Conservation (phyloP, 2,329 filamentous ascomycete genomes). For the Aspergillus fijiensis region DNA sequence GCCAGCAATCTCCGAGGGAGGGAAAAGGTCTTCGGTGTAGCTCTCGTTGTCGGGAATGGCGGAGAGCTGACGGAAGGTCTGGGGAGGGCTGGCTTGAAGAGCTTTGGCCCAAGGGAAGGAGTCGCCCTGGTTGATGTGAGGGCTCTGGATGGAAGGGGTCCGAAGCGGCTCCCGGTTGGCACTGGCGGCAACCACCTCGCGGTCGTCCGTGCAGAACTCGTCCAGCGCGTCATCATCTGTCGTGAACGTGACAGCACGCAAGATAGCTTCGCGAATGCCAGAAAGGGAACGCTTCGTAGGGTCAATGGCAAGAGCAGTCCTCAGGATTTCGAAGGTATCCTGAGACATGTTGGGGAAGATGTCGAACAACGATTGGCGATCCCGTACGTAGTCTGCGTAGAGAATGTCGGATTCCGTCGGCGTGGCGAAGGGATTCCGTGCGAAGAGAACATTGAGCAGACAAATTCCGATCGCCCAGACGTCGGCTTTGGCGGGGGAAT, state of each 20-base stretch:
- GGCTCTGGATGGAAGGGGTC: slow-evolving; percentile 90
- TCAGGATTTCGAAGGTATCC: slow-evolving; percentile 92
- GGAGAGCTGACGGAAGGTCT: slow-evolving; percentile 77
- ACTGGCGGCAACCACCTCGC: slow-evolving; percentile 70
- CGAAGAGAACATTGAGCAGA: slow-evolving; percentile 93
- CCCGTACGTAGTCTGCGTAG: slow-evolving; percentile 87
- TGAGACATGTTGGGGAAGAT: slow-evolving; percentile 98
- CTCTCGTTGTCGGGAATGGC: slow-evolving; percentile 76
- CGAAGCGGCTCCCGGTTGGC: slow-evolving; percentile 93
- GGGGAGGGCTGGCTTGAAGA: slow-evolving; percentile 71
- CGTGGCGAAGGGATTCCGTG: slow-evolving; percentile 90
- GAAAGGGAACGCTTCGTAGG: slow-evolving; percentile 81
- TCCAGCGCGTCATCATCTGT: slow-evolving; percentile 87
- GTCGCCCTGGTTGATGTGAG: slow-evolving; percentile 70
- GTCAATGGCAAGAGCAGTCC: slow-evolving; percentile 86
- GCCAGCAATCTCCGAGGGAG: slow-evolving; percentile 65
- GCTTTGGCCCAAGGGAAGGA: slow-evolving; percentile 96
- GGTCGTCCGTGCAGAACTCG: slow-evolving; percentile 86
- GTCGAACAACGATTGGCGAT: slow-evolving; percentile 95
- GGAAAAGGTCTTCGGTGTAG: slow-evolving; percentile 83
- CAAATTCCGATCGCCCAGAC: slow-evolving; percentile 98
- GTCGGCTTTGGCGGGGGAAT: slow-evolving; percentile 89
- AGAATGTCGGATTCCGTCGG: slow-evolving; percentile 88
- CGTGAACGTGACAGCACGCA: slow-evolving; percentile 84
- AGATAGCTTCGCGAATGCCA: slow-evolving; percentile 73